Evolutionary conservation across 176 grass and related monocot species (phyloP), one percentile per base, ranked within the genome.

Genomic region (Lolium rigidum): DNA sequence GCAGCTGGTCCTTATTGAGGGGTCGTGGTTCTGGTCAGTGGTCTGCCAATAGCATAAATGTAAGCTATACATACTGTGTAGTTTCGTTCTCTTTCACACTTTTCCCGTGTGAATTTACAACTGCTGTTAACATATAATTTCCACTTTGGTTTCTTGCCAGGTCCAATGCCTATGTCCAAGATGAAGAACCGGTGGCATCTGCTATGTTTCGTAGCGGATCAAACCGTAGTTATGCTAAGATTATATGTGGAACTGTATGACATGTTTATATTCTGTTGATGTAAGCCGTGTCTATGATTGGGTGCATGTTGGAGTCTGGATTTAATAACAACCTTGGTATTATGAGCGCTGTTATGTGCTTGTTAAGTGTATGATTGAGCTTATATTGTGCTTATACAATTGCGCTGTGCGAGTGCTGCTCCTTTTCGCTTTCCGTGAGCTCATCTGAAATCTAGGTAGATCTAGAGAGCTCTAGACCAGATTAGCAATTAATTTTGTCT

Each of bases 1-100:
- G 89, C 84, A 68, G 89, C 89, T 47, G 78, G 77, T 67, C 62
- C 84, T 56, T 94, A 91, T 18, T 91, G 86, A 94, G 70, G 31
- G 31, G 31, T 35, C 31, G 31, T 35, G 31, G 31, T 35, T 35
- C 31, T 35, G 31, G 31, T 35, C 31, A n/a, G n/a, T n/a, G n/a
- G n/a, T n/a, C n/a, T n/a, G n/a, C n/a, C n/a, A 56, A 61, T 78
- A 35, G 63, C 17, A 26, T 66, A 84, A n/a, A 79, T 70, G 76
- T 79, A 70, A 84, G 78, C 39, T 37, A 69, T 61, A 16, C 14
- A 61, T 74, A 54, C 77, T 54, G 51, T 1, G 31, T 72, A 41
- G 16, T 84, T 39, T 76, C 12, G 43, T 84, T 80, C 57, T 2
- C 41, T 20, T 70, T 2, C 6, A 65, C 43, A 74, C 4, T 39